Conservation (phyloP, 1,284 basidiomycete genomes). For the Moesziomyces globuligerus region DNA sequence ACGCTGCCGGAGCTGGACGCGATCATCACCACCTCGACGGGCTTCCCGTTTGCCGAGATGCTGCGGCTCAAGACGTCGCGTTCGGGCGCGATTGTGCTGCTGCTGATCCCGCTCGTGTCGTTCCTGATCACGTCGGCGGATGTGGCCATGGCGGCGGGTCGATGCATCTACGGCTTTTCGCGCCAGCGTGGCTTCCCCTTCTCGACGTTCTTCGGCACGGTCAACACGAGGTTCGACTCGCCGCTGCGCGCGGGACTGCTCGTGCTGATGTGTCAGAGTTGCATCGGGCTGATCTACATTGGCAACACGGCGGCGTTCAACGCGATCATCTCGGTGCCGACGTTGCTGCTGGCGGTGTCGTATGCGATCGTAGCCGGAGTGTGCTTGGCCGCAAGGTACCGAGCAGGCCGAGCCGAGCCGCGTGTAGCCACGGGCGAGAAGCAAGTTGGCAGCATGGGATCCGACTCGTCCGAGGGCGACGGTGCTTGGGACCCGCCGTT, state of each 20-base stretch:
- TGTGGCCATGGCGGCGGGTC: conserved; percentile 21
- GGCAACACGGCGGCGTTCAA: conserved; percentile 40
- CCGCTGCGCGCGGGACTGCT: conserved; percentile 21
- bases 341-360: conserved; percentile 17
- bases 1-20: conserved; percentile 20
- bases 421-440: background rate
- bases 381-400: conserved; percentile 8
- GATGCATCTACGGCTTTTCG: conserved; percentile 25
- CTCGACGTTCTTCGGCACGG: conserved; percentile 10
- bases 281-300: conserved; percentile 26
- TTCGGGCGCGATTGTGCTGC: conserved; percentile 25
- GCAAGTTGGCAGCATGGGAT: conserved; percentile 1
- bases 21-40: conserved; percentile 20
- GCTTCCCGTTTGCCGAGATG: conserved; percentile 40
- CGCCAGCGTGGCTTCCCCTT: conserved; percentile 27
- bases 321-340: conserved; percentile 37
- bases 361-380: conserved; percentile 30
- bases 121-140: conserved; percentile 25
- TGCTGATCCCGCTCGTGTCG: conserved; percentile 24
- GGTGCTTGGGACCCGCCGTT: conserved; percentile 22
- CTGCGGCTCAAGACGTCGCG: conserved; percentile 19
- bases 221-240: conserved; percentile 24
- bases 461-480: conserved; percentile 2
- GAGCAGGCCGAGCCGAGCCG: background rate
- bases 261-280: conserved; percentile 13